These are phyloP conservation scores for Peniophora sp. DNA, from an alignment of 1,284 basidiomycete genomes.

Conservation along the genomic window DNA sequence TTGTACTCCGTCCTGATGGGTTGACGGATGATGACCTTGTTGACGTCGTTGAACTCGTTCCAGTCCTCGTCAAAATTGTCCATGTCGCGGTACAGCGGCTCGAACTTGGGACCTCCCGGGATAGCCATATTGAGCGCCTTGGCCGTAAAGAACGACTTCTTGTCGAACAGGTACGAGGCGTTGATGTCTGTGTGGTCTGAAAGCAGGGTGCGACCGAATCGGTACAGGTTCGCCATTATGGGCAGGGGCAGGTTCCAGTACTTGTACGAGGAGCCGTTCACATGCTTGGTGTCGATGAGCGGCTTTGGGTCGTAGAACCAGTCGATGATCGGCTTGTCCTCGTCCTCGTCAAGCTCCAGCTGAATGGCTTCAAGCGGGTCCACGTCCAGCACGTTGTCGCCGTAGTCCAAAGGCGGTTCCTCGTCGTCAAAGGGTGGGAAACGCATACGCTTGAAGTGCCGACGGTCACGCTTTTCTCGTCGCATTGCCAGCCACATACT, in stretches of 20 bases:
- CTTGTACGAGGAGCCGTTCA: constrained; percentile 92
- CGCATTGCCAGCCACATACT: constrained; percentile 99
- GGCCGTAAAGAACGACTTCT: constrained; percentile 96
- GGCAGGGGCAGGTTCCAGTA: constrained; percentile 91
- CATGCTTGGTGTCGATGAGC: constrained; percentile 77
- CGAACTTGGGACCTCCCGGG: constrained; percentile 97
- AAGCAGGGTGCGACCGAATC: constrained; percentile 87
- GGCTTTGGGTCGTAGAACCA: constrained; percentile 99
- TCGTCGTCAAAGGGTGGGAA: constrained; percentile 99
- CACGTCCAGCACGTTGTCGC: constrained; percentile 97
- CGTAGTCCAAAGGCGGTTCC: constrained; percentile 96
- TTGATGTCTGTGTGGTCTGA: constrained; percentile 91
- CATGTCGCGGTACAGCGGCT: constrained; percentile 91
- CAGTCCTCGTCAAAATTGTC: constrained; percentile 98
- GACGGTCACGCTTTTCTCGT: constrained; percentile 95
- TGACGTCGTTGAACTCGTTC: constrained; percentile 99
- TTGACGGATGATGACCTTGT: constrained; percentile 99
- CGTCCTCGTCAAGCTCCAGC: constrained; percentile 90
- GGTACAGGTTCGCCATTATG: constrained; percentile 95
- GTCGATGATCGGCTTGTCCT: constrained; percentile 91
- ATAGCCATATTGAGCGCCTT: constrained; percentile 98
- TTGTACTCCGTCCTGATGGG: constrained; percentile 99
- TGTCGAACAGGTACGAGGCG: constrained; percentile 91
- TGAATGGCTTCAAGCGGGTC: constrained; percentile 98
- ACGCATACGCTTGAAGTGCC: constrained; percentile 99